These are phyloP conservation scores for Eimeria zaria DNA, from an alignment of 169 alveolate species.

Conservation along the genomic window DNA sequence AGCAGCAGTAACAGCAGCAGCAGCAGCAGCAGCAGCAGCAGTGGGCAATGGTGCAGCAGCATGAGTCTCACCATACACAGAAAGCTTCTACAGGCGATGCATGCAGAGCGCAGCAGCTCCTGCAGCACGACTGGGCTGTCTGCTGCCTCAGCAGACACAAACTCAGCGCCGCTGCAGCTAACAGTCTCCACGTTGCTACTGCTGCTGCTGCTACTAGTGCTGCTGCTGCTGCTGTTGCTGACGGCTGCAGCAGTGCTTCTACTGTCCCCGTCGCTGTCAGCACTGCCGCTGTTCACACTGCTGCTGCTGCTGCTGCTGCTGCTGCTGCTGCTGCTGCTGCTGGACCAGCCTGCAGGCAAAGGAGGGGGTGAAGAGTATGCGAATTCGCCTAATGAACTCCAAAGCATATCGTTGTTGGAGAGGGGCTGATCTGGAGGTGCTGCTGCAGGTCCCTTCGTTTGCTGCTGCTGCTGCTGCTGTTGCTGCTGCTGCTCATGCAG, in stretches of 20 bases:
- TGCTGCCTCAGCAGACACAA: constrained; percentile 65
- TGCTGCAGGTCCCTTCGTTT: constrained; percentile 3
- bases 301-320: constrained; percentile 3
- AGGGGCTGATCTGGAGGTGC: constrained; percentile 61
- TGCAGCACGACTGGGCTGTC: constrained; percentile 58
- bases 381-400: constrained; percentile 75
- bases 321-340: constrained; percentile 45
- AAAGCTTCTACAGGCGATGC: constrained; percentile 10
- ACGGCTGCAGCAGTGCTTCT: not conserved
- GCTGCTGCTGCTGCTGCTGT: constrained; percentile 37
- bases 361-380: constrained; percentile 79
- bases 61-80: constrained; percentile 31
- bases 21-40: constrained; percentile 49
- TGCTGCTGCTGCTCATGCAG: constrained; percentile 66
- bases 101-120: constrained; percentile 73
- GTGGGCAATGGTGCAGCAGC: not conserved
- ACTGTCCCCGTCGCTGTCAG: too few species aligned
- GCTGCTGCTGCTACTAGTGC: not conserved
- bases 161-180: constrained; percentile 27
- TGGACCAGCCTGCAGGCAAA: constrained; percentile 13
- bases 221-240: constrained; percentile 17
- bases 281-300: too few species aligned
- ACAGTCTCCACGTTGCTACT: not conserved
- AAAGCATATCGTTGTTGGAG: constrained; percentile 75
- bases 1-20: not conserved